phyloP scores from a whole-genome alignment of 129 eudicot genomes.

The Saposhnikovia divaricata region DNA sequence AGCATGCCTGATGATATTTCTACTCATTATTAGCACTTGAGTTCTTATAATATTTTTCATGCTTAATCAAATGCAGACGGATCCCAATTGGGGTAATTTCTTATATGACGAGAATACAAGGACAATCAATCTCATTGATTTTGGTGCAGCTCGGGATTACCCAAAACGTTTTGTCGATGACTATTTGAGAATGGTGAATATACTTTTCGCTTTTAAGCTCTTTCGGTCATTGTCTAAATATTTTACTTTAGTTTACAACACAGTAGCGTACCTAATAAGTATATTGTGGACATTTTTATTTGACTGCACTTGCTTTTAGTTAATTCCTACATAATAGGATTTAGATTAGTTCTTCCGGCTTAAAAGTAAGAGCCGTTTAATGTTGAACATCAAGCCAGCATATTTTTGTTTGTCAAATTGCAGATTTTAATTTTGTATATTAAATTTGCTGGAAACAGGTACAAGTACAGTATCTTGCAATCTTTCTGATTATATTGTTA shows the following conservation, averaged over 20 bases:
- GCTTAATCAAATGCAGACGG: constrained; percentile 63
- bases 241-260: not conserved
- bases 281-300: not conserved
- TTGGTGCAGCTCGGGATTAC: constrained; percentile 90
- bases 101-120: constrained; percentile 56
- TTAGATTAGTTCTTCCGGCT: not conserved
- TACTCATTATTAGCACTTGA: not conserved
- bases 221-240: not conserved
- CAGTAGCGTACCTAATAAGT: constrained; percentile 3
- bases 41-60: constrained; percentile 9
- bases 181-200: constrained; percentile 75
- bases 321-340: not conserved
- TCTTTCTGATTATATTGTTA: not conserved
- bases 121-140: constrained; percentile 81
- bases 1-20: not conserved
- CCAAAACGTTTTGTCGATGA: constrained; percentile 78
- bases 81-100: constrained; percentile 96
- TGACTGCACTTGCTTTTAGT: not conserved
- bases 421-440: not conserved
- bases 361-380: not conserved
- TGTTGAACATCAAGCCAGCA: not conserved
- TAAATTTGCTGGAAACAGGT: not conserved
- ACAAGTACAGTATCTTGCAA: not conserved
- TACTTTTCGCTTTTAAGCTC: not conserved
- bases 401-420: not conserved